phyloP scores from a whole-genome alignment of 78 protist species.

The Dictyostelium capitatum region DNA sequence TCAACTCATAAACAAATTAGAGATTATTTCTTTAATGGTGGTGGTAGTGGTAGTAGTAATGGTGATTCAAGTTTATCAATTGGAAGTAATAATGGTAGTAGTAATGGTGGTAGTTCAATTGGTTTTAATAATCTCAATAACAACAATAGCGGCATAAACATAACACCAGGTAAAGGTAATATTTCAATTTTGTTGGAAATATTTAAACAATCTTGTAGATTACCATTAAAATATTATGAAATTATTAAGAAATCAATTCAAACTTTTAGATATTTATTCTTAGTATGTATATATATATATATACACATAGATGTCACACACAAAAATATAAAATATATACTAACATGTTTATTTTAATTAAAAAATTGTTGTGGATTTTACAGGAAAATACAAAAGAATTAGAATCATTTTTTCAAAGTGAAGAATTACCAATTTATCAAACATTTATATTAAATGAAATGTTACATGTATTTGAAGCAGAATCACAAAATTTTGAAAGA shows the following conservation, averaged over 20 bases:
- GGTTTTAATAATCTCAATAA: not conserved
- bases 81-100: not conserved
- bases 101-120: not conserved
- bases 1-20: not conserved
- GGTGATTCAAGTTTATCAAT: not conserved
- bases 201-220: constrained; percentile 69
- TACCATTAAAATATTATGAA: constrained; percentile 67
- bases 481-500: constrained; percentile 41
- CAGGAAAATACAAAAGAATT: constrained; percentile 29
- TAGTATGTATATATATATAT: constrained; percentile 22
- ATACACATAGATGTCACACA: too few relatives aligned
- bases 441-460: constrained; percentile 62
- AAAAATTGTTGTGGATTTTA: too few relatives aligned
- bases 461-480: constrained; percentile 60
- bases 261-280: constrained; percentile 49
- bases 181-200: constrained; percentile 53
- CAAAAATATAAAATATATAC: not conserved
- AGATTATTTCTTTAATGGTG: constrained; percentile 31
- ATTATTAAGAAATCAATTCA: constrained; percentile 52
- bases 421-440: constrained; percentile 54
- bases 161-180: constrained; percentile 50
- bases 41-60: not conserved
- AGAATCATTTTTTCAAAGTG: constrained; percentile 25
- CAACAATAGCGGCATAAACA: not conserved
- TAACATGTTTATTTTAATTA: not conserved